Evolutionary conservation across 306 rosid species (phyloP).

Genomic region (Lathyrus aphaca): DNA sequence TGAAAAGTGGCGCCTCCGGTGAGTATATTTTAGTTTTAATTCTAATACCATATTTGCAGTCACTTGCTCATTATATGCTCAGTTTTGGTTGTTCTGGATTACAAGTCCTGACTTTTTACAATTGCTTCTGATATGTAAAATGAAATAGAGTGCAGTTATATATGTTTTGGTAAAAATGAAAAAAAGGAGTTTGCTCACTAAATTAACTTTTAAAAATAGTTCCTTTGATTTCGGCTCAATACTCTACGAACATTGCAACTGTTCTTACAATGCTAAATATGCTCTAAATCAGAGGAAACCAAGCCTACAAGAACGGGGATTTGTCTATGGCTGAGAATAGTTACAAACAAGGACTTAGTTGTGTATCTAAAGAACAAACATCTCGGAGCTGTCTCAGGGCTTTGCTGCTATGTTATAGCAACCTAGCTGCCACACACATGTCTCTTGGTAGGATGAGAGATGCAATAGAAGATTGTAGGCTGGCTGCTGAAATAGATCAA

Average conservation of each 20-base stretch:
- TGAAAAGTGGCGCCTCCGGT: constrained; percentile 96
- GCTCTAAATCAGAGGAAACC: constrained; percentile 82
- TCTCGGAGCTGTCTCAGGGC: constrained; percentile 84
- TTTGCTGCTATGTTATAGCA: constrained; percentile 93
- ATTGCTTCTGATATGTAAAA: constrained; percentile 31
- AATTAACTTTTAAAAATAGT: constrained; percentile 11
- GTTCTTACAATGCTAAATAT: constrained; percentile 35
- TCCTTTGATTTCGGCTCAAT: constrained; percentile 38
- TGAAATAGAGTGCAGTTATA: constrained; percentile 22
- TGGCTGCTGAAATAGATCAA: constrained; percentile 82
- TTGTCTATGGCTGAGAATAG: constrained; percentile 77
- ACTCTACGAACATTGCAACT: constrained; percentile 28
- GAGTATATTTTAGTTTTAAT: constrained; percentile 42
- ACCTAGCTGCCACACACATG: constrained; percentile 96
- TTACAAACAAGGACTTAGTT: constrained; percentile 76
- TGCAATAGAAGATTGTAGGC: constrained; percentile 79
- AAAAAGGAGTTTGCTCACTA: constrained; percentile 1
- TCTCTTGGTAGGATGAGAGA: constrained; percentile 91
- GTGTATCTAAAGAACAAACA: constrained; percentile 62
- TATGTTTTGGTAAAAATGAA: constrained; percentile 9
- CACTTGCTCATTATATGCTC: constrained; percentile 21
- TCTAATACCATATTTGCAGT: constrained; percentile 25
- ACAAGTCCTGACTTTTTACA: constrained; percentile 14
- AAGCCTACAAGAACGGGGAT: constrained; percentile 84
- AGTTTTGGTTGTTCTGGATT: constrained; percentile 23